Conservation (phyloP, 208 protist species). For the Wallacemonas sp. region DNA sequence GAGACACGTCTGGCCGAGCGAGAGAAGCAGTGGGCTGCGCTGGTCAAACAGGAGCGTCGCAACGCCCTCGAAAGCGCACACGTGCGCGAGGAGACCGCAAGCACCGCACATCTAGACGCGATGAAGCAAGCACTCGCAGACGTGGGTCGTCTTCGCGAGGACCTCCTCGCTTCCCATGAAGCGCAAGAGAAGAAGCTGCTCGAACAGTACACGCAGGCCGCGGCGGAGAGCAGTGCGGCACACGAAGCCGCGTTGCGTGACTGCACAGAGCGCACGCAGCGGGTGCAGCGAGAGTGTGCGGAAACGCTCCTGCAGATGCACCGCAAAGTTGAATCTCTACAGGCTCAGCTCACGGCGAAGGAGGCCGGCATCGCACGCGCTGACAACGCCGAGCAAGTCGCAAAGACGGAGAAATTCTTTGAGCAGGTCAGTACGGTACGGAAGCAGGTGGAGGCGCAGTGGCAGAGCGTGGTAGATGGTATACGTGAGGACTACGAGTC, state of each 20-base stretch:
- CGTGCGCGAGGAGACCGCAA: conserved; percentile 13
- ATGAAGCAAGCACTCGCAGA: conserved; percentile 58
- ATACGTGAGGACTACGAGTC: conserved; percentile 26
- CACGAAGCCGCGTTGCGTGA: conserved; percentile 26
- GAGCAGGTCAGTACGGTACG: conserved; percentile 17
- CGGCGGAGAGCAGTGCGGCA: conserved; percentile 26
- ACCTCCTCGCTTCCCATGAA: conserved; percentile 37
- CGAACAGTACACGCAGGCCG: conserved; percentile 30
- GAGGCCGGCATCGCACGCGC: conserved; percentile 14
- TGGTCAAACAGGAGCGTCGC: conserved; percentile 32
- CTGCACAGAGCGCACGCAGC: conserved; percentile 25
- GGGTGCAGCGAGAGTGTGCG: conserved; percentile 35
- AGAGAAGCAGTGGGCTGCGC: conserved; percentile 26
- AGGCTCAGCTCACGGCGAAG: conserved; percentile 26
- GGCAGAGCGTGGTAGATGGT: conserved; percentile 26
- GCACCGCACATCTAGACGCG: conserved; percentile 35
- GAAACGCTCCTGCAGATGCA: conserved; percentile 28
- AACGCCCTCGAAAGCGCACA: conserved; percentile 20
- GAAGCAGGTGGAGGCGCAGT: conserved; percentile 27
- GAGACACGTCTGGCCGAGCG: conserved; percentile 35
- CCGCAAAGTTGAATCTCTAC: conserved; percentile 19
- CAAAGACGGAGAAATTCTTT: conserved; percentile 1
- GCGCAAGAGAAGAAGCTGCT: conserved; percentile 37
- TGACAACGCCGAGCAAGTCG: conserved; percentile 20
- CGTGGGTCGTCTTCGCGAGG: conserved; percentile 43